These are phyloP conservation scores for Penicillium sp. DNA, from an alignment of 2,329 filamentous ascomycete species.

Conservation along the genomic window DNA sequence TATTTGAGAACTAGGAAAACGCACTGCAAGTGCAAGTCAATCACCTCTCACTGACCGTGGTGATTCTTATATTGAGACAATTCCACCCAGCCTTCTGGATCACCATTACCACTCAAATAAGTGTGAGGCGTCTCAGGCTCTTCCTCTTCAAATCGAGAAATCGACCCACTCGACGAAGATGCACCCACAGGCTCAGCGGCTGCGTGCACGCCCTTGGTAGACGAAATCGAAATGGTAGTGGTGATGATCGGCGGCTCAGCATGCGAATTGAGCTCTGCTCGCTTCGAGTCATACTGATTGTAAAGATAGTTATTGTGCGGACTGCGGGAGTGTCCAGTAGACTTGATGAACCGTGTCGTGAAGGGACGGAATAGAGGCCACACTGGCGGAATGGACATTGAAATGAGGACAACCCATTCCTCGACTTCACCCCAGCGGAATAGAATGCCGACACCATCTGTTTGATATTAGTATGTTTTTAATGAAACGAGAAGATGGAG, in stretches of 20 bases:
- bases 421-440: conserved; percentile 24
- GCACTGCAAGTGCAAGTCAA: too few species aligned
- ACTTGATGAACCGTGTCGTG: conserved; percentile 17
- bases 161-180: conserved; percentile 9
- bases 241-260: conserved; percentile 10
- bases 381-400: conserved; percentile 23
- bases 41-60: conserved; percentile 1
- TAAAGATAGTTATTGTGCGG: conserved; percentile 2
- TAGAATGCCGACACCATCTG: conserved; percentile 18
- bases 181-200: conserved; percentile 1
- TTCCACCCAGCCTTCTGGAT: conserved; percentile 17
- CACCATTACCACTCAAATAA: conserved; percentile 5
- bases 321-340: not conserved
- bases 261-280: not conserved
- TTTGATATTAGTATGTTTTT: not conserved
- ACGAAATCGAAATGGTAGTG: conserved; percentile 15
- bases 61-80: conserved; percentile 7
- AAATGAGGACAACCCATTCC: conserved; percentile 23
- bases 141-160: conserved; percentile 12
- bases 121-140: conserved; percentile 4
- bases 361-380: conserved; percentile 21
- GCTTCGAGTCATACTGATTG: conserved; percentile 7
- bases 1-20: not conserved
- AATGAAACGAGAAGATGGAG: not conserved
- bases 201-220: conserved; percentile 3